Conservation (phyloP, 2,329 filamentous ascomycete genomes). For the Botryotinia narcissicola region DNA sequence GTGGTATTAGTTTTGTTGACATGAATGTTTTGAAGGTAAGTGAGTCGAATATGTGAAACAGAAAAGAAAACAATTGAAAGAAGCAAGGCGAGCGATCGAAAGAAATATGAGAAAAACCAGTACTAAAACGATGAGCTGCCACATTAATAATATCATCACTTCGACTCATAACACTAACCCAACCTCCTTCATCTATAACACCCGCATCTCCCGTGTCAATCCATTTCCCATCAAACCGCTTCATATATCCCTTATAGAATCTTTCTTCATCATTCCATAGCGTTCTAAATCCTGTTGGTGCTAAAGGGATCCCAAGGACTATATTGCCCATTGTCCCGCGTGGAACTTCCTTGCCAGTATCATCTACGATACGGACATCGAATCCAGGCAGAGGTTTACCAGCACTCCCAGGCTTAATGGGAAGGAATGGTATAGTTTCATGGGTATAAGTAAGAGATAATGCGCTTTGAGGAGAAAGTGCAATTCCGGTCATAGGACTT, state of each 20-base stretch:
- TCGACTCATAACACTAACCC: conserved; percentile 62
- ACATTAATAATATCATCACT: conserved; percentile 91
- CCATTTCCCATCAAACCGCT: conserved; percentile 78
- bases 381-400: conserved; percentile 92
- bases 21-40: neutral
- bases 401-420: conserved; percentile 78
- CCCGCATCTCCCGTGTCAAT: conserved; percentile 90
- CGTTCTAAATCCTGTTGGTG: conserved; percentile 81
- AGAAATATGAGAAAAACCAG: conserved; percentile 55
- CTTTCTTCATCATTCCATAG: conserved; percentile 83
- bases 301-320: conserved; percentile 76
- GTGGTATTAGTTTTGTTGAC: neutral
- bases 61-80: neutral
- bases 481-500: conserved; percentile 65
- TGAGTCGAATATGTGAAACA: neutral
- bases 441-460: conserved; percentile 45
- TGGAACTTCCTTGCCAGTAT: conserved; percentile 69
- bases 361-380: conserved; percentile 80
- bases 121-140: conserved; percentile 88
- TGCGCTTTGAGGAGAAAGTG: conserved; percentile 61
- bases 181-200: conserved; percentile 73
- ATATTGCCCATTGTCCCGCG: conserved; percentile 85
- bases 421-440: conserved; percentile 47
- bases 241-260: conserved; percentile 82
- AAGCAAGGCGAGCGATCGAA: neutral